Percentiles rank a stretch among this genome's conserved stretches.
These are phyloP conservation scores for Bolboschoenoplectus hybrid DNA, from an alignment of 202 grass and related monocot species.

Conservation along the genomic window DNA sequence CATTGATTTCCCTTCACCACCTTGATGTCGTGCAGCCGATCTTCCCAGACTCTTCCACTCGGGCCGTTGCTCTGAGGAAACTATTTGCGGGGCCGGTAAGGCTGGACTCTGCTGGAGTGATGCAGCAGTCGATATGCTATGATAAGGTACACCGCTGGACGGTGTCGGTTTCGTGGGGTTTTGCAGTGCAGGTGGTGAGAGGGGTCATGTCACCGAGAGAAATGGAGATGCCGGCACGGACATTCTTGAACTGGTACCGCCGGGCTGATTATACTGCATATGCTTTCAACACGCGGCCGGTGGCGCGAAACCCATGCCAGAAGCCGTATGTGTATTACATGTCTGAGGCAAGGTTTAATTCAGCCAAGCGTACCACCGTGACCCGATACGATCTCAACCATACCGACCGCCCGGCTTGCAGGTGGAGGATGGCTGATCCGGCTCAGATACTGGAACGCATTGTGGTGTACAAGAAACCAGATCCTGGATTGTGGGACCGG, in stretches of 20 bases:
- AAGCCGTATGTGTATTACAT: conserved; percentile 91
- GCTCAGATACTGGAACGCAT: conserved; percentile 66
- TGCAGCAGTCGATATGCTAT: conserved; percentile 98
- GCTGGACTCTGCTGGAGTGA: conserved; percentile 69
- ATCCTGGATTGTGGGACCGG: conserved; percentile 76
- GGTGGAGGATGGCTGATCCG: conserved; percentile 80
- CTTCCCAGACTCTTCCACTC: conserved; percentile 54
- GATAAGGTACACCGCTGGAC: conserved; percentile 60
- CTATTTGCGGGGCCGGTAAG: conserved; percentile 69
- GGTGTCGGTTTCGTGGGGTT: conserved; percentile 91
- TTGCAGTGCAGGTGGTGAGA: conserved; percentile 67
- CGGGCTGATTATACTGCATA: conserved; percentile 74
- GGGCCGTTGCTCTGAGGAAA: conserved; percentile 54
- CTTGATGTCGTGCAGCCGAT: conserved; percentile 79
- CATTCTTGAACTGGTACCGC: conserved; percentile 86
- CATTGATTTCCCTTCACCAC: conserved; percentile 87
- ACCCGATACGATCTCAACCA: conserved; percentile 72
- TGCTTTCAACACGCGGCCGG: conserved; percentile 78
- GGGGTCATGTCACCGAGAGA: conserved; percentile 84
- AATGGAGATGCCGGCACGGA: conserved; percentile 94
- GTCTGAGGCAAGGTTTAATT: conserved; percentile 43
- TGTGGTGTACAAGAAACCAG: conserved; percentile 85
- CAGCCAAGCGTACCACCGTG: conserved; percentile 52
- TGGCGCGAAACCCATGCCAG: conserved; percentile 88
- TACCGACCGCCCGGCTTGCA: conserved; percentile 56